Conservation (phyloP, 2,329 filamentous ascomycete species). For the Alternaria ventricosa region DNA sequence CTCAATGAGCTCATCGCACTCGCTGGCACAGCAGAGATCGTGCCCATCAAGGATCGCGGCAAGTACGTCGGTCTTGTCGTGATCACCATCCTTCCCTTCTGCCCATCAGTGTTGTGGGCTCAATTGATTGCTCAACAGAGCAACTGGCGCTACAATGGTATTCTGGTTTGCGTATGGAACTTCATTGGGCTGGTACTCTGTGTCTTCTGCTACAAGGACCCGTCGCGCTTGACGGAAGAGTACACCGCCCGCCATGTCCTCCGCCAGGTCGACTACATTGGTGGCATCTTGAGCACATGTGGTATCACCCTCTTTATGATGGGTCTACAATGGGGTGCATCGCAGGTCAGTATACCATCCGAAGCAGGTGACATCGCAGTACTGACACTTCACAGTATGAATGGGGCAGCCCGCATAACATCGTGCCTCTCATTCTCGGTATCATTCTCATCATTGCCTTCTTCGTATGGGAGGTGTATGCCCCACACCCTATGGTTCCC, state of each 20-base stretch:
- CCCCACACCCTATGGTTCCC: conserved; percentile 56
- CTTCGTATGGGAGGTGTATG: conserved; percentile 56
- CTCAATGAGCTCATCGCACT: conserved; percentile 73
- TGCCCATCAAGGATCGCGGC: conserved; percentile 68
- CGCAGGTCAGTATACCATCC: conserved; percentile 31
- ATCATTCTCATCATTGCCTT: conserved; percentile 57
- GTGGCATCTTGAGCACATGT: conserved; percentile 36
- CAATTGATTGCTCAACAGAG: conserved; percentile 61
- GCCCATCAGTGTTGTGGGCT: conserved; percentile 66
- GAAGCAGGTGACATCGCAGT: background rate
- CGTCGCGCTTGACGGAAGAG: conserved; percentile 47
- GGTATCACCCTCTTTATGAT: conserved; percentile 49
- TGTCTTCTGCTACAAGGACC: conserved; percentile 53
- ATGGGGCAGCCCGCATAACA: conserved; percentile 63
- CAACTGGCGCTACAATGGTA: conserved; percentile 63
- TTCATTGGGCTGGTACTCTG: conserved; percentile 60
- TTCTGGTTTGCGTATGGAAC: conserved; percentile 61
- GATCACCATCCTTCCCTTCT: conserved; percentile 68
- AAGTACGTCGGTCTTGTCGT: conserved; percentile 67
- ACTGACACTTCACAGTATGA: conserved; percentile 60
- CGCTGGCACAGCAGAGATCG: conserved; percentile 71
- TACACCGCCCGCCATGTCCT: conserved; percentile 44
- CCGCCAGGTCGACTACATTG: conserved; percentile 41
- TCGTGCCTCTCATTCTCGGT: conserved; percentile 63
- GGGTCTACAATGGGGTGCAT: conserved; percentile 45